Percentiles rank a stretch among this genome's conserved stretches.
phyloP scores from a whole-genome alignment of 257 asterid genomes.

The Solanum medicagineum region DNA sequence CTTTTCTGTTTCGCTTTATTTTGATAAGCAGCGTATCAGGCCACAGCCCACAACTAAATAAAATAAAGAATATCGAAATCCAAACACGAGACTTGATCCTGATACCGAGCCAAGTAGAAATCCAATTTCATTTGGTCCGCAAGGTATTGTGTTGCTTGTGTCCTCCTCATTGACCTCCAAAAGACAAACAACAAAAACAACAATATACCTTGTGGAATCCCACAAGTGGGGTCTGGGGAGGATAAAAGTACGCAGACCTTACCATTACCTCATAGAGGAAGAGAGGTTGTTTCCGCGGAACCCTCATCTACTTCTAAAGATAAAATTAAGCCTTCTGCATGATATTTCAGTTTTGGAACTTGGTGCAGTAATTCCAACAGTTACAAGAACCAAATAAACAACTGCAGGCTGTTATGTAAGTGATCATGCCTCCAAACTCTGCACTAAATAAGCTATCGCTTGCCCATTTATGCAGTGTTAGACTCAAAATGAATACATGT shows the following conservation, averaged over 20 bases:
- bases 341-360: neutral
- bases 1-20: neutral
- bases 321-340: neutral
- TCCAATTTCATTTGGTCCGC: neutral
- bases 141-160: neutral
- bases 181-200: neutral
- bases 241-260: too few relatives aligned
- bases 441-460: neutral
- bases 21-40: neutral
- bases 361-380: neutral
- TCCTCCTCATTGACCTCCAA: neutral
- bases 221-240: too few relatives aligned
- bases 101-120: neutral
- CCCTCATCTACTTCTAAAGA: too few relatives aligned
- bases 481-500: neutral
- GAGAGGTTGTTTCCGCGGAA: too few relatives aligned
- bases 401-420: neutral
- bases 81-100: neutral
- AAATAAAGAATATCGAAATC: neutral
- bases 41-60: neutral
- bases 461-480: neutral
- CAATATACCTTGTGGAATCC: too few relatives aligned
- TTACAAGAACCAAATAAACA: neutral
- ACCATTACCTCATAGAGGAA: too few relatives aligned
- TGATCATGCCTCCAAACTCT: neutral